A percentile compares a stretch with the other conserved stretches of the same genome.
Conservation (phyloP, 768 basidiomycete species). For the Suillus sp. region DNA sequence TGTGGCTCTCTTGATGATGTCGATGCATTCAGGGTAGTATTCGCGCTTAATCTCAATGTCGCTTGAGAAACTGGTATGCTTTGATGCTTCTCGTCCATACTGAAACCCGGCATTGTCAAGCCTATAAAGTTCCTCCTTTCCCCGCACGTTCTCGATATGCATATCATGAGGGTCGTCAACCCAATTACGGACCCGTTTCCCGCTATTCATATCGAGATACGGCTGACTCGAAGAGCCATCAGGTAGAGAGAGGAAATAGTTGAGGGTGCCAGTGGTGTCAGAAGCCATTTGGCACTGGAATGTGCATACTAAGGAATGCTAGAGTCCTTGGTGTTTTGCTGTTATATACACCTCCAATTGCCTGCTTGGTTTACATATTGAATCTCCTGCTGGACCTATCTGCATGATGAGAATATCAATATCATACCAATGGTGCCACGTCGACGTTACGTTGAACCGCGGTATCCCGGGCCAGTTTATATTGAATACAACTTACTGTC, state of each 20-base stretch:
- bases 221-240: slow-evolving; percentile 19
- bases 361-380: too few relatives aligned
- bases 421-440: background rate
- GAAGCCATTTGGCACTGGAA: slow-evolving; percentile 1
- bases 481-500: too few relatives aligned
- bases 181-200: background rate
- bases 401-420: background rate
- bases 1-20: background rate
- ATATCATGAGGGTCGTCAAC: background rate
- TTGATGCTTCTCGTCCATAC: too few relatives aligned
- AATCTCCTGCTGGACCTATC: background rate
- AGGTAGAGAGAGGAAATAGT: slow-evolving; percentile 21
- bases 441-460: background rate
- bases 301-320: background rate
- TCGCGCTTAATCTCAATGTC: background rate
- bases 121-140: background rate
- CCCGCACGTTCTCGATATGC: background rate
- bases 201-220: background rate
- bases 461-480: too few relatives aligned
- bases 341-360: background rate
- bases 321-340: background rate
- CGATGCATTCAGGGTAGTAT: background rate
- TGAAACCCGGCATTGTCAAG: background rate
- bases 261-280: slow-evolving; percentile 22
- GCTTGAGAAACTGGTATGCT: background rate